These are phyloP conservation scores for Celoporthe dispersa DNA, from an alignment of 2,329 filamentous ascomycete genomes.

Conservation along the genomic window DNA sequence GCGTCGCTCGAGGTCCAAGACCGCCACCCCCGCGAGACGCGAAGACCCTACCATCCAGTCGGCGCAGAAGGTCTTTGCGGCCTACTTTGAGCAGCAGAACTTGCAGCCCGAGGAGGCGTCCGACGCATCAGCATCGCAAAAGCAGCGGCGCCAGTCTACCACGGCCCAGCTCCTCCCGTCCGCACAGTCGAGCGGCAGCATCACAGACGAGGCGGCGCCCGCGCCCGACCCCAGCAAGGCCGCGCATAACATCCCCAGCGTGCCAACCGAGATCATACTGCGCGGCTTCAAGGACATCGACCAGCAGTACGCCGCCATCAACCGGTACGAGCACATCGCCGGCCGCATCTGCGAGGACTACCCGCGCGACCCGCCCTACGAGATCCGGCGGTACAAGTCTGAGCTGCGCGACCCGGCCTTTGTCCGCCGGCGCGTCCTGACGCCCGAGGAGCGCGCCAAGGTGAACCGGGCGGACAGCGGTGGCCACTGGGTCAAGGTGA, in stretches of 20 bases:
- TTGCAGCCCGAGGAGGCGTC: constrained; percentile 40
- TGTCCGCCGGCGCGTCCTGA: constrained; percentile 67
- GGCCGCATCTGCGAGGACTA: constrained; percentile 93
- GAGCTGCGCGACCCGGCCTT: constrained; percentile 75
- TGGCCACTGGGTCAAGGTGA: constrained; percentile 89
- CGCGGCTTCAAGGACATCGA: constrained; percentile 73
- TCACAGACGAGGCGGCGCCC: constrained; percentile 19
- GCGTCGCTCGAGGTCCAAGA: constrained; percentile 64
- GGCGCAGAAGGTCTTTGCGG: constrained; percentile 65
- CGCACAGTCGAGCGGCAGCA: constrained; percentile 30
- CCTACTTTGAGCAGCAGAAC: constrained; percentile 56
- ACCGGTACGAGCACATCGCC: constrained; percentile 85
- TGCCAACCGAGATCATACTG: constrained; percentile 76
- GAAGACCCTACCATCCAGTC: constrained; percentile 66
- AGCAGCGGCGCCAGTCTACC: constrained; percentile 26
- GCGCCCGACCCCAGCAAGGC: constrained; percentile 32
- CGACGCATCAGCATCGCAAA: constrained; percentile 26
- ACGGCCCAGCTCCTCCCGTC: constrained; percentile 14
- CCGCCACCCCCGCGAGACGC: constrained; percentile 60
- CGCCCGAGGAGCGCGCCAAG: constrained; percentile 73
- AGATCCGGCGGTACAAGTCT: constrained; percentile 71
- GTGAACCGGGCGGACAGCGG: constrained; percentile 84
- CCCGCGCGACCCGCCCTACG: constrained; percentile 77
- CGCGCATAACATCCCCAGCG: constrained; percentile 40
- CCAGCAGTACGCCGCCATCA: constrained; percentile 83